Percentiles rank a stretch among this genome's conserved stretches.
These are phyloP conservation scores for Lactifluus piperatus DNA, from an alignment of 768 basidiomycete species.

Conservation along the genomic window DNA sequence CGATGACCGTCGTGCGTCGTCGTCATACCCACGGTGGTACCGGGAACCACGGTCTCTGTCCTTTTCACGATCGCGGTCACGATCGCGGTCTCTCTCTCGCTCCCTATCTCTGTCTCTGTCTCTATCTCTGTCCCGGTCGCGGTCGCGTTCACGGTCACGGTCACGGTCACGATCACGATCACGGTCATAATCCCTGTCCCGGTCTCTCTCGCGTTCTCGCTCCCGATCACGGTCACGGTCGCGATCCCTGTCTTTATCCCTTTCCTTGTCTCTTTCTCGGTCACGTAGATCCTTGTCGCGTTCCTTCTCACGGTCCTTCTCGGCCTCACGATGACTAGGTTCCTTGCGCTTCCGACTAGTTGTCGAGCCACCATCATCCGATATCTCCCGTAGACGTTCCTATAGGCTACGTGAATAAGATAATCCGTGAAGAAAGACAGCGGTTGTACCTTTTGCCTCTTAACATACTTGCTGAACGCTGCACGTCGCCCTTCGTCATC, in stretches of 20 bases:
- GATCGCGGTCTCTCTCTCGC: slow-evolving; percentile 26
- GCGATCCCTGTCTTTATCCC: slow-evolving; percentile 29
- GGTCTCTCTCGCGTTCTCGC: slow-evolving; percentile 19
- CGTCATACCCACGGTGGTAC: slow-evolving; percentile 16
- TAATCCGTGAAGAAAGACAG: neutral
- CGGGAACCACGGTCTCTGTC: slow-evolving; percentile 19
- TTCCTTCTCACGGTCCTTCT: slow-evolving; percentile 23
- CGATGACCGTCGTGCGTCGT: slow-evolving; percentile 17
- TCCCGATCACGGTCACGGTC: slow-evolving; percentile 26
- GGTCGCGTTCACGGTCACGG: slow-evolving; percentile 3
- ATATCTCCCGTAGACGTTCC: slow-evolving; percentile 70
- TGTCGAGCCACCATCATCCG: slow-evolving; percentile 75
- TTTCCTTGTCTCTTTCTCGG: slow-evolving; percentile 28
- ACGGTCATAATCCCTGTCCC: slow-evolving; percentile 8
- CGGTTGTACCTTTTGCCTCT: slow-evolving; percentile 69
- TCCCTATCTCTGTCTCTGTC: slow-evolving; percentile 30
- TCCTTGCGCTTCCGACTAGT: slow-evolving; percentile 79
- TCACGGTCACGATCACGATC: slow-evolving; percentile 18
- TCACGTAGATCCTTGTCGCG: slow-evolving; percentile 36
- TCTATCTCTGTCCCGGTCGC: slow-evolving; percentile 26
- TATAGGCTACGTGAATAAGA: slow-evolving; percentile 23
- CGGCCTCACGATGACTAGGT: slow-evolving; percentile 32
- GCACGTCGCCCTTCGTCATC: slow-evolving; percentile 75
- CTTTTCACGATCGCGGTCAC: slow-evolving; percentile 22
- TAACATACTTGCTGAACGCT: slow-evolving; percentile 84